Evolutionary conservation across 192 early-diverging fungal genomes (phyloP).

Genomic region (Umbelopsis sp.): DNA sequence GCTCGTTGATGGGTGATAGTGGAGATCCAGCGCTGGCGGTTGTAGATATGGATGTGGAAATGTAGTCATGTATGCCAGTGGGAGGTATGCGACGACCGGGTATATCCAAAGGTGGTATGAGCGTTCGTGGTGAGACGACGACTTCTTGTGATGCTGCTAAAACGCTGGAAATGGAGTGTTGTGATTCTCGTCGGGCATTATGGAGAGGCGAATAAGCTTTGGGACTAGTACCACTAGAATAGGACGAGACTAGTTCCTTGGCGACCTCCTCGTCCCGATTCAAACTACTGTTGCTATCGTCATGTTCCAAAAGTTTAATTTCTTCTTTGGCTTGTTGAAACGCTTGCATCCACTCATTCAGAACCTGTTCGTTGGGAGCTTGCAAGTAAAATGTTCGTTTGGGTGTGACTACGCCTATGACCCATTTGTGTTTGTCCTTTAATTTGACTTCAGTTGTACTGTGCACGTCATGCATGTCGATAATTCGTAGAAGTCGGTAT

Average conservation of each 20-base stretch:
- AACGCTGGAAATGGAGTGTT: slow-evolving; percentile 22
- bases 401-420: slow-evolving; percentile 77
- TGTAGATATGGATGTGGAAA: slow-evolving; percentile 12
- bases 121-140: slow-evolving; percentile 7
- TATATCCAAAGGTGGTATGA: slow-evolving; percentile 26
- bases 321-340: slow-evolving; percentile 60
- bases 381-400: slow-evolving; percentile 74
- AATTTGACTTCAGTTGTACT: slow-evolving; percentile 70
- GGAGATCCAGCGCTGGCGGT: slow-evolving; percentile 14
- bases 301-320: slow-evolving; percentile 25
- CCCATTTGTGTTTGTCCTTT: slow-evolving; percentile 61
- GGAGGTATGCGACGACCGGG: slow-evolving; percentile 15
- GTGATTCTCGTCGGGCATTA: slow-evolving; percentile 13
- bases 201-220: slow-evolving; percentile 15
- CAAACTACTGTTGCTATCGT: slow-evolving; percentile 30
- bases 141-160: background rate
- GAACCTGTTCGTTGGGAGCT: slow-evolving; percentile 50
- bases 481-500: slow-evolving; percentile 75
- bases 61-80: background rate
- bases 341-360: slow-evolving; percentile 75
- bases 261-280: slow-evolving; percentile 32
- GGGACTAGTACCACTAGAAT: slow-evolving; percentile 26
- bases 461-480: slow-evolving; percentile 71
- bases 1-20: slow-evolving; percentile 31
- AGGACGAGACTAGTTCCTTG: slow-evolving; percentile 35